A percentile compares a stretch with the other conserved stretches of the same genome.
Conservation (phyloP, 208 protist genomes). For the Trypanosoma grayi region DNA sequence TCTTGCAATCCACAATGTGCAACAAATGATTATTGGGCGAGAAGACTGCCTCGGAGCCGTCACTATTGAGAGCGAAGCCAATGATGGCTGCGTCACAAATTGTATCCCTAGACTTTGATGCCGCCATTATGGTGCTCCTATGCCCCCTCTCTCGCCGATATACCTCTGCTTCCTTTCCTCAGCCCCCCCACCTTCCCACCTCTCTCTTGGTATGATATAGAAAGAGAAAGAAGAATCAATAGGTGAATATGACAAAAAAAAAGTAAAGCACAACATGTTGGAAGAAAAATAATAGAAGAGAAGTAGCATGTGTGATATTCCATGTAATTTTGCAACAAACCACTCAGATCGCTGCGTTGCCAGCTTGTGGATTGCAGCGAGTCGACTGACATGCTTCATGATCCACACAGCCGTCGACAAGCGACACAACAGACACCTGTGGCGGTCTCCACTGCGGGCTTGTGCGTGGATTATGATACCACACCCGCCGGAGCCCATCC, state of each 20-base stretch:
- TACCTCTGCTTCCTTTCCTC: neutral
- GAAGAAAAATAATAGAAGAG: conserved; percentile 5
- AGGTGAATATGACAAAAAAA: neutral
- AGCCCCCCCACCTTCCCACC: neutral
- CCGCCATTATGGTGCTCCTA: neutral
- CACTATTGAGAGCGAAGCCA: conserved; percentile 27
- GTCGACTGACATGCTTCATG: neutral
- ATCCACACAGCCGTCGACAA: neutral
- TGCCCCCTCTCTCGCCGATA: neutral
- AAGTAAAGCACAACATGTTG: neutral
- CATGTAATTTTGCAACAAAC: no score
- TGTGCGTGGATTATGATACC: conserved; percentile 78
- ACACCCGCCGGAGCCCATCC: conserved; percentile 52
- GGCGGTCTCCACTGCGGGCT: conserved; percentile 71
- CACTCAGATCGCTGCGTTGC: no score
- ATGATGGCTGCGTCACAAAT: conserved; percentile 29
- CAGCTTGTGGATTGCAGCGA: no score
- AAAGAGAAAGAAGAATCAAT: neutral
- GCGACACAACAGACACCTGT: conserved; percentile 37
- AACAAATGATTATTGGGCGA: conserved; percentile 37
- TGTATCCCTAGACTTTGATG: conserved; percentile 16
- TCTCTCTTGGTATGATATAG: no score
- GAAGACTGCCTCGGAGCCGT: conserved; percentile 23
- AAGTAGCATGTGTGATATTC: no score
- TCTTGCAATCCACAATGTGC: conserved; percentile 24